These are phyloP conservation scores for Diaporthe aspalathi DNA, from an alignment of 2,329 filamentous ascomycete species.

Conservation along the genomic window DNA sequence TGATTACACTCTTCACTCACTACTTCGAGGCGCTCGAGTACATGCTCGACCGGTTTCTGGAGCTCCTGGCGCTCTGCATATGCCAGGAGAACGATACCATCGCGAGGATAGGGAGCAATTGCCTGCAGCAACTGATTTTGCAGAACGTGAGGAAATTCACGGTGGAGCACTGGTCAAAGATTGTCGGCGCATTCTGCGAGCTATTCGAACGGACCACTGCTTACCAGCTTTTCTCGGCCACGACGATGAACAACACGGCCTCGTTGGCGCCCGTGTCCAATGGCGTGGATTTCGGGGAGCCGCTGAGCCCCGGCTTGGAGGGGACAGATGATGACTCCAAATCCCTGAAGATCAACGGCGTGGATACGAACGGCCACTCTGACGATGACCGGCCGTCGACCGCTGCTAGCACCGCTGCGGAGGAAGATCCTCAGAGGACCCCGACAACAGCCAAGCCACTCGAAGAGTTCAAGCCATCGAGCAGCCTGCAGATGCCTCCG, in stretches of 20 bases:
- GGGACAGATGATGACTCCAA: slow-evolving; percentile 60
- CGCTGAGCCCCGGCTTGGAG: slow-evolving; percentile 56
- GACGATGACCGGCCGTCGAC: slow-evolving; percentile 47
- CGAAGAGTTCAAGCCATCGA: slow-evolving; percentile 88
- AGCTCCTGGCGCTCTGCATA: slow-evolving; percentile 93
- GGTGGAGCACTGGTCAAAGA: slow-evolving; percentile 89
- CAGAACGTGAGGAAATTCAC: slow-evolving; percentile 96
- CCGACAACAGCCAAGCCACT: slow-evolving; percentile 56
- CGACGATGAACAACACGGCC: slow-evolving; percentile 65
- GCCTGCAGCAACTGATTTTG: slow-evolving; percentile 93
- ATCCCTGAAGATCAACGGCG: slow-evolving; percentile 71
- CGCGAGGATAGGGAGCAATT: slow-evolving; percentile 97
- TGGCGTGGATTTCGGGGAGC: slow-evolving; percentile 62
- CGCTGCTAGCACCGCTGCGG: slow-evolving; percentile 45
- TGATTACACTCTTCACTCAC: slow-evolving; percentile 98
- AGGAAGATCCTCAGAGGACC: slow-evolving; percentile 51
- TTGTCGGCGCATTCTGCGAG: slow-evolving; percentile 95
- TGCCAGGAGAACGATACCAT: slow-evolving; percentile 99
- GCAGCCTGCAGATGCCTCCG: slow-evolving; percentile 84
- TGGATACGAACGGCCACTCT: slow-evolving; percentile 54
- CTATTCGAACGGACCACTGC: slow-evolving; percentile 95
- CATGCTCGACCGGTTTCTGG: slow-evolving; percentile 97
- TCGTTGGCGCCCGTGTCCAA: slow-evolving; percentile 64
- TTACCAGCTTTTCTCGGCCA: slow-evolving; percentile 93
- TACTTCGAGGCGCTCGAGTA: slow-evolving; percentile 97